Percentiles rank a stretch among this genome's conserved stretches.
Evolutionary conservation across 306 rosid species (phyloP).

Genomic region (Cicer cuneatum): DNA sequence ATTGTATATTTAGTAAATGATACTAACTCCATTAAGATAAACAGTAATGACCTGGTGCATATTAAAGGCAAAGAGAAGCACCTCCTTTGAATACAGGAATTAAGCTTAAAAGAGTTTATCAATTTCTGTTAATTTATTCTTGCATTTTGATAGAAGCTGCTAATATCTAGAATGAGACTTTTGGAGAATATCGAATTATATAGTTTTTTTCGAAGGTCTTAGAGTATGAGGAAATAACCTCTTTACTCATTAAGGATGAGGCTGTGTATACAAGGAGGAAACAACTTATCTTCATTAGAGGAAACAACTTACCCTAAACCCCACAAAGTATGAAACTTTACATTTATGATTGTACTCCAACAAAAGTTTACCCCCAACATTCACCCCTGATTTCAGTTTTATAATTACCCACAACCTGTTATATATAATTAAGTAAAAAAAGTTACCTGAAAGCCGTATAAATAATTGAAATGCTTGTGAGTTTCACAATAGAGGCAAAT

Average conservation of each 20-base stretch:
- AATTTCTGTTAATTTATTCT: slow-evolving; percentile 5
- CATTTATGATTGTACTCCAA: neutral
- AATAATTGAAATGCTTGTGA: slow-evolving; percentile 86
- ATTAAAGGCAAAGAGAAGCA: neutral
- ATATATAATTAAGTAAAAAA: neutral
- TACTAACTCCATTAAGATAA: neutral
- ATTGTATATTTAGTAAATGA: neutral
- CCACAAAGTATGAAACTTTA: slow-evolving; percentile 9
- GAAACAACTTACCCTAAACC: neutral
- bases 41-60: slow-evolving; percentile 8
- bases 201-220: neutral
- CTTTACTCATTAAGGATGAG: neutral
- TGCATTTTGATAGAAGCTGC: neutral
- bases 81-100: neutral
- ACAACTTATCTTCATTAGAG: neutral
- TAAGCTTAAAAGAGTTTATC: neutral
- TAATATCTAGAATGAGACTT: slow-evolving; percentile 7
- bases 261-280: neutral
- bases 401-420: neutral
- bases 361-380: slow-evolving; percentile 5
- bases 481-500: slow-evolving; percentile 87
- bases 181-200: neutral
- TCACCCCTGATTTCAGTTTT: slow-evolving; percentile 33
- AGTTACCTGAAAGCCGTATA: slow-evolving; percentile 88
- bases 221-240: slow-evolving; percentile 3